phyloP scores from a whole-genome alignment of 805 yeast species.

The Kluyveromyces siamensis region DNA sequence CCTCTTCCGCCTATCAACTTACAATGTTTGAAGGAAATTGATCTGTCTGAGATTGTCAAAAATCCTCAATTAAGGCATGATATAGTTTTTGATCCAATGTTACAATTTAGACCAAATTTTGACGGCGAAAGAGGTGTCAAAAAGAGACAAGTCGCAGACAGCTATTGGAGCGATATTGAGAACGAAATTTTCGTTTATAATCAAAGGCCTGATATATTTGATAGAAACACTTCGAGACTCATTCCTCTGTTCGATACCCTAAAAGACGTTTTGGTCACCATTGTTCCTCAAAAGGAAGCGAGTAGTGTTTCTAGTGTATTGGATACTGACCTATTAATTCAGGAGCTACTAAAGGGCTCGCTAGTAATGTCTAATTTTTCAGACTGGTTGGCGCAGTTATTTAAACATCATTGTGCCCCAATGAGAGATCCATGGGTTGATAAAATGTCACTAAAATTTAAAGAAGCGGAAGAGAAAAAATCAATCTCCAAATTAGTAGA shows the following conservation, averaged over 20 bases:
- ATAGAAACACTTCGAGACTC: slow-evolving; percentile 36
- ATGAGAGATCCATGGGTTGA: slow-evolving; percentile 89
- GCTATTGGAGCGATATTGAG: slow-evolving; percentile 74
- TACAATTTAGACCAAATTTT: slow-evolving; percentile 83
- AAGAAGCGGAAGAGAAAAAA: slow-evolving; percentile 32
- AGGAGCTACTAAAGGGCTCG: slow-evolving; percentile 63
- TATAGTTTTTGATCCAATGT: slow-evolving; percentile 81
- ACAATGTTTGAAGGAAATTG: slow-evolving; percentile 76
- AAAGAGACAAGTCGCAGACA: slow-evolving; percentile 66
- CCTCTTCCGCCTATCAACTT: slow-evolving; percentile 76
- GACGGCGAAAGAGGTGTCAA: slow-evolving; percentile 86
- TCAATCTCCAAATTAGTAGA: slow-evolving; percentile 51
- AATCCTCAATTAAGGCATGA: slow-evolving; percentile 93
- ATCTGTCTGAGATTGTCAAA: slow-evolving; percentile 76
- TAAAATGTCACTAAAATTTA: slow-evolving; percentile 60
- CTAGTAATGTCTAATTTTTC: slow-evolving; percentile 65
- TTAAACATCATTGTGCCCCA: slow-evolving; percentile 90
- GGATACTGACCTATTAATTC: slow-evolving; percentile 67
- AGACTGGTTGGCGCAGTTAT: slow-evolving; percentile 64
- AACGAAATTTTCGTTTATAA: slow-evolving; percentile 48
- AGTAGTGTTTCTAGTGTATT: slow-evolving; percentile 57
- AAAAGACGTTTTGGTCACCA: slow-evolving; percentile 61
- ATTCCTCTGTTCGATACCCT: slow-evolving; percentile 71
- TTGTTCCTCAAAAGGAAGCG: slow-evolving; percentile 72
- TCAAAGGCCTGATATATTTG: slow-evolving; percentile 19